Evolutionary conservation across 495 filamentous ascomycete genomes (phyloP).

Genomic region (Penicillium cataractarum): DNA sequence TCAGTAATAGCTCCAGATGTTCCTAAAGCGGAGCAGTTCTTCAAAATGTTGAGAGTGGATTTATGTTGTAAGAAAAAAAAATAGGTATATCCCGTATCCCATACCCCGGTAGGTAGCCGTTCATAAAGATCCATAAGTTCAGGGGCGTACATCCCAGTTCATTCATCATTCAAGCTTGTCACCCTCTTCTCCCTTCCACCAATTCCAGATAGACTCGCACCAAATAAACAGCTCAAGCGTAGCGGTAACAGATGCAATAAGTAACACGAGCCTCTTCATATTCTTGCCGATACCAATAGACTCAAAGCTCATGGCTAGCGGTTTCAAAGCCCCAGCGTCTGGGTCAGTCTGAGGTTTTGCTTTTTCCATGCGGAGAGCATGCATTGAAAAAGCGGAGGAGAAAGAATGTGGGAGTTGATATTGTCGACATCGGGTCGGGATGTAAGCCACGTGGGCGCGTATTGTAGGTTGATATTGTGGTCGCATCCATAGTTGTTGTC

Average conservation of each 20-base stretch:
- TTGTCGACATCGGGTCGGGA: neutral
- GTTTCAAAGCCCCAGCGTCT: neutral
- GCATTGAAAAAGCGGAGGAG: constrained; percentile 10
- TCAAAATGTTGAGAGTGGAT: neutral
- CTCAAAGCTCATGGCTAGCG: constrained; percentile 17
- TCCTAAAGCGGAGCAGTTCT: too few species aligned
- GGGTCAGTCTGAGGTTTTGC: neutral
- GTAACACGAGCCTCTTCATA: constrained; percentile 5
- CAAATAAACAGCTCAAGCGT: constrained; percentile 9
- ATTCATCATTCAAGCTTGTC: constrained; percentile 4
- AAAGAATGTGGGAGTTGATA: neutral
- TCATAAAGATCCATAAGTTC: neutral
- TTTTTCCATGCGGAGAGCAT: neutral
- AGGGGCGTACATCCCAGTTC: neutral
- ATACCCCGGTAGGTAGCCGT: neutral
- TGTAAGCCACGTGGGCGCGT: neutral
- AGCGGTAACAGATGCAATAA: constrained; percentile 1
- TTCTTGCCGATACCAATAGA: constrained; percentile 13
- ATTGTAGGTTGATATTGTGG: constrained; percentile 3
- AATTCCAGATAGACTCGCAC: constrained; percentile 12
- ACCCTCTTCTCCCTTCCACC: constrained; percentile 15
- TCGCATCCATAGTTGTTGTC: neutral
- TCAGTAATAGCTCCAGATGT: too few species aligned
- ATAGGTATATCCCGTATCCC: neutral
- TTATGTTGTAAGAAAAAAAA: neutral